A percentile compares a stretch with the other conserved stretches of the same genome.
phyloP scores from a whole-genome alignment of 345 rosid species.

The Turnera subulata region DNA sequence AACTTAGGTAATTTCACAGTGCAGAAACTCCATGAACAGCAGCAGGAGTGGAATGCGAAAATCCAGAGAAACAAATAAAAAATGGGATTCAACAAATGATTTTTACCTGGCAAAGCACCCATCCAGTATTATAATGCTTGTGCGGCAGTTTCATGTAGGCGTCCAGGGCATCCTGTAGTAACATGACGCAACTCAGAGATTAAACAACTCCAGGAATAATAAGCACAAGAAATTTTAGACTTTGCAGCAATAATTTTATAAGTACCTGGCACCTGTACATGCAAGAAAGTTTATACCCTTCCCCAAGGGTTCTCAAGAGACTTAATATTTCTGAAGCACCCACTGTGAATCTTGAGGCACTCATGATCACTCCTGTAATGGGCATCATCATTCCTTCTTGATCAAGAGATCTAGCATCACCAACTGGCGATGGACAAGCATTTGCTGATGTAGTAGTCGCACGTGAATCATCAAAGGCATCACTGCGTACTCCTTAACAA shows the following conservation, averaged over 20 bases:
- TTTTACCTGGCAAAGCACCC: slow-evolving; percentile 95
- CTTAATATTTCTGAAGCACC: slow-evolving; percentile 71
- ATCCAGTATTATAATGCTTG: slow-evolving; percentile 86
- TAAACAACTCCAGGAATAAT: slow-evolving; percentile 19
- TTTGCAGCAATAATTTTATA: slow-evolving; percentile 1
- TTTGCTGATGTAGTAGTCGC: slow-evolving; percentile 47
- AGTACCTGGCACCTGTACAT: slow-evolving; percentile 82
- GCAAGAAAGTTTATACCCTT: slow-evolving; percentile 89
- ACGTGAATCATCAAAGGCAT: slow-evolving; percentile 69
- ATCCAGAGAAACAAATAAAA: not conserved
- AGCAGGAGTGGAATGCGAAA: not conserved
- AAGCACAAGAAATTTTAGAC: slow-evolving; percentile 12
- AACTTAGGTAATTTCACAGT: too few relatives aligned
- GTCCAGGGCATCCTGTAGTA: slow-evolving; percentile 78
- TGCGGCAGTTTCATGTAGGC: slow-evolving; percentile 68
- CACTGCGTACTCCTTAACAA: slow-evolving; percentile 63
- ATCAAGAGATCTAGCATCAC: slow-evolving; percentile 52
- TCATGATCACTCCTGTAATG: slow-evolving; percentile 41
- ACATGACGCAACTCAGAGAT: slow-evolving; percentile 27
- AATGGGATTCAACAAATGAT: not conserved
- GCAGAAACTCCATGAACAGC: not conserved
- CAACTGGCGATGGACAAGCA: slow-evolving; percentile 43
- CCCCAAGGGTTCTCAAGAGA: slow-evolving; percentile 79
- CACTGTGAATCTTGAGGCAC: slow-evolving; percentile 45
- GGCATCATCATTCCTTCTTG: slow-evolving; percentile 55